A percentile compares a stretch with the other conserved stretches of the same genome.
phyloP scores from a whole-genome alignment of 2,329 filamentous ascomycete species.

The Ramularia endophylla region DNA sequence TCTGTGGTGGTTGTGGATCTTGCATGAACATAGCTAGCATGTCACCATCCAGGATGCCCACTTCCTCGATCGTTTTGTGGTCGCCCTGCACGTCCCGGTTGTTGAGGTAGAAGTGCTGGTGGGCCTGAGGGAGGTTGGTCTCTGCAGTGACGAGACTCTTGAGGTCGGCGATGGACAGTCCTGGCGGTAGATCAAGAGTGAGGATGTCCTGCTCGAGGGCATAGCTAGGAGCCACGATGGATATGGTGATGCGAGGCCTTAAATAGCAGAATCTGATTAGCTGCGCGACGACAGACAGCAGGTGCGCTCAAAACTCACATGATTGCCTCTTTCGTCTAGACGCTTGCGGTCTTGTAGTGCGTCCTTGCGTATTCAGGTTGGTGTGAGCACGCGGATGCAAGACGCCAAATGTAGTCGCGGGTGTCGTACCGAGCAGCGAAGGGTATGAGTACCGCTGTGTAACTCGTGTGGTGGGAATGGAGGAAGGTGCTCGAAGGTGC shows the following conservation, averaged over 20 bases:
- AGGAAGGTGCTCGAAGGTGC: no score
- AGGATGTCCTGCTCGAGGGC: conserved; percentile 66
- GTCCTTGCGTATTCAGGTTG: no score
- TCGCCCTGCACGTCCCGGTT: conserved; percentile 74
- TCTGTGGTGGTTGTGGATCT: conserved; percentile 43
- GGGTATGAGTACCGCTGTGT: no score
- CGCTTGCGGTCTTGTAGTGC: no score
- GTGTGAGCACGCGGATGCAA: no score
- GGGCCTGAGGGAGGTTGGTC: conserved; percentile 61
- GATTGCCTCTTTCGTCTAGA: conserved; percentile 16
- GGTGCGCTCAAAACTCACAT: conserved; percentile 28
- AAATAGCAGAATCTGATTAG: conserved; percentile 14
- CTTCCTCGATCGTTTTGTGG: conserved; percentile 71
- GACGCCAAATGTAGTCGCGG: no score
- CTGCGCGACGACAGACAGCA: conserved; percentile 17
- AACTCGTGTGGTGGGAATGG: no score
- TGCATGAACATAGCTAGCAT: conserved; percentile 82
- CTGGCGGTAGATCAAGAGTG: conserved; percentile 72
- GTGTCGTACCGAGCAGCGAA: no score
- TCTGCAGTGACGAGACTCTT: conserved; percentile 87
- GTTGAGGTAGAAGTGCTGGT: conserved; percentile 87
- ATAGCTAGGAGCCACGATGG: conserved; percentile 68
- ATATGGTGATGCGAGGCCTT: conserved; percentile 80
- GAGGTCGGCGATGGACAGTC: conserved; percentile 77
- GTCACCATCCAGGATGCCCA: conserved; percentile 78